Base-by-base conservation (phyloP, 305 asterid species). In the Solanum hybrid region DNA sequence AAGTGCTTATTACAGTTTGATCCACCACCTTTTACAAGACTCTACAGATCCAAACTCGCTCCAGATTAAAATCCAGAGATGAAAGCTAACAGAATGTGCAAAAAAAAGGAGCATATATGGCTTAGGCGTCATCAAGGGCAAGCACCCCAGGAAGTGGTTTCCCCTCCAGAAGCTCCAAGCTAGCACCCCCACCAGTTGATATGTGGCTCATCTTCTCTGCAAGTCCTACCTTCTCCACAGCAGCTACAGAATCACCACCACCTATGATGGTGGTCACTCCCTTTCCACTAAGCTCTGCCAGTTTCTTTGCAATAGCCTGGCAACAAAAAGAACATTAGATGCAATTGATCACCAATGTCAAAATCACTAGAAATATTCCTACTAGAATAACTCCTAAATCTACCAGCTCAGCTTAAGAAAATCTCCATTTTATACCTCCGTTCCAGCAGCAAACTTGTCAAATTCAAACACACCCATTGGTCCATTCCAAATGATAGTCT, bases 161-260 rank as follows among this genome's bases (percentile, higher is more conserved):
- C 79, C 99, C 99, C 91, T 96, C 99, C 0, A 96, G 95, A 90
- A 96, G 98, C 91, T 96, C 99, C 96, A 96, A 93, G 93, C 99
- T 96, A 46, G 99, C 99, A 82, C 99, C 99, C 0, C 99, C 99
- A 67, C 99, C 99, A 0, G 99, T 96, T 4, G 99, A 96, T 91
- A 96, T 96, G 88, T 96, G 98, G 95, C 99, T 96, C 99, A 96
- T 96, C 94, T 95, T 94, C 36, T 95, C 98, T 9, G 99, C 98
- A 84, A 96, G 94, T 71, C 99, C 99, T 31, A 88, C 98, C 95
- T 96, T 96, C 95, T 96, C 99, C 1, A 96, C 99, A 2, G 99
- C 99, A 20, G 99, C 99, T 16, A 96, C 99, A 3, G 99, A 96
- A 92, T 96, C 98, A 11, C 99, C 99, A 39, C 99, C 99, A 89